Evolutionary conservation across 2,329 filamentous ascomycete genomes (phyloP).

Genomic region (Neurospora sp.): DNA sequence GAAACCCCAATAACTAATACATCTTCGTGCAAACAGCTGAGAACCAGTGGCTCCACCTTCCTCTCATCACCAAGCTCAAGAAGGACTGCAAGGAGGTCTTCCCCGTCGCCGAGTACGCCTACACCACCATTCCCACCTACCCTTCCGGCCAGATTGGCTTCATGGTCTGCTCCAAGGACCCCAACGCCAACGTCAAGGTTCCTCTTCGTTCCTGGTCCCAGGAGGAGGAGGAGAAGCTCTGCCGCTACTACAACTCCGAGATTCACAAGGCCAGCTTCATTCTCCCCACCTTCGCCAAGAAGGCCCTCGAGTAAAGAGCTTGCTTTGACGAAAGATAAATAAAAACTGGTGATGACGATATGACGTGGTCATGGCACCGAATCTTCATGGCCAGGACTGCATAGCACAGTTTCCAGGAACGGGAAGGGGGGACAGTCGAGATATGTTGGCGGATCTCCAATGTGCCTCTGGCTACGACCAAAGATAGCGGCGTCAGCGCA

Average conservation of each 20-base stretch:
- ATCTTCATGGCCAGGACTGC: not conserved
- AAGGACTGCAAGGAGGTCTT: conserved; percentile 96
- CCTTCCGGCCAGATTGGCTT: conserved; percentile 98
- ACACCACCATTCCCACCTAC: conserved; percentile 99
- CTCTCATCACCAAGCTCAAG: conserved; percentile 89
- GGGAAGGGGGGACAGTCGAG: not conserved
- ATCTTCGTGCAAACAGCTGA: conserved; percentile 52
- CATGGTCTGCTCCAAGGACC: conserved; percentile 99
- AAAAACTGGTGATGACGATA: not conserved
- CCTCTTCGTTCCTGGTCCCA: conserved; percentile 70
- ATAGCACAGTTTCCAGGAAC: not conserved
- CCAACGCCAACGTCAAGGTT: conserved; percentile 69
- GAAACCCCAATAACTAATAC: not conserved
- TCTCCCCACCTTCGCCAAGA: conserved; percentile 84
- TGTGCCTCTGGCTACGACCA: not conserved
- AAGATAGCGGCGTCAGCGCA: not conserved
- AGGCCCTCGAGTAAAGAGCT: conserved; percentile 48
- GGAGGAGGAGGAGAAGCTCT: conserved; percentile 87
- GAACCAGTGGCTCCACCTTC: conserved; percentile 98
- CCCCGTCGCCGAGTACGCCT: conserved; percentile 95
- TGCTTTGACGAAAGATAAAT: not conserved
- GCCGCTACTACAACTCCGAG: conserved; percentile 94
- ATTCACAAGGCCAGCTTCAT: conserved; percentile 94
- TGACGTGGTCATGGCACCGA: not conserved
- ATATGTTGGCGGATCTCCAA: not conserved